phyloP scores from a whole-genome alignment of 192 early-diverging fungal genomes.

The Glomus cerebriforme region DNA sequence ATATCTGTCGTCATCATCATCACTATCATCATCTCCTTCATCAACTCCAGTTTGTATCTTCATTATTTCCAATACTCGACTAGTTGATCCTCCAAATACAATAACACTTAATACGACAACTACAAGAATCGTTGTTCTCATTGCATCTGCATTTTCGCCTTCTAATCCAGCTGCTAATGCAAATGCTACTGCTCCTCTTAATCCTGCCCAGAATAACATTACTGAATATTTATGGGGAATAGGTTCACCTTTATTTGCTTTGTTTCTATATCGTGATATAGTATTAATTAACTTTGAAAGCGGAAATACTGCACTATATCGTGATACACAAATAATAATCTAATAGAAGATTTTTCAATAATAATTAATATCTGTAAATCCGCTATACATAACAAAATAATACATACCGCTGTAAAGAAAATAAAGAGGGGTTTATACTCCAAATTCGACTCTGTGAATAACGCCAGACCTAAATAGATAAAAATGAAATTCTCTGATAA shows the following conservation, averaged over 20 bases:
- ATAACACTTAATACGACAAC: conserved; percentile 91
- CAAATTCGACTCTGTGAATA: conserved; percentile 80
- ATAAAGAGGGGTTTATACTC: conserved; percentile 78
- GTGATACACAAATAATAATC: conserved; percentile 81
- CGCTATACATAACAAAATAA: not conserved
- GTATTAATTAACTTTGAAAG: conserved; percentile 81
- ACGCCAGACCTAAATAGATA: conserved; percentile 91
- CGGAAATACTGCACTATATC: conserved; percentile 87
- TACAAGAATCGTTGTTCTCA: conserved; percentile 88
- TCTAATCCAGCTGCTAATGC: conserved; percentile 85
- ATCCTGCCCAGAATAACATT: conserved; percentile 89
- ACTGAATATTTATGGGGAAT: conserved; percentile 72
- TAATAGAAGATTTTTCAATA: conserved; percentile 33
- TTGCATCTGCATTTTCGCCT: conserved; percentile 65
- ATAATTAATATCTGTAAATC: not conserved
- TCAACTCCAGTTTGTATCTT: conserved; percentile 76
- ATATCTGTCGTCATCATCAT: conserved; percentile 42
- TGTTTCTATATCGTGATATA: conserved; percentile 54
- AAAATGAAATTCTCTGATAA: conserved; percentile 97
- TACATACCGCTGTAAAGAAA: conserved; percentile 64
- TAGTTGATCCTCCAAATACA: conserved; percentile 91
- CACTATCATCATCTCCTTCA: conserved; percentile 53
- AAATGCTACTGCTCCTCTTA: conserved; percentile 96
- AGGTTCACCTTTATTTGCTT: conserved; percentile 41
- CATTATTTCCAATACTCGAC: conserved; percentile 73